Evolutionary conservation across 1,139 yeast genomes (phyloP).

Genomic region (Candida smagusa): DNA sequence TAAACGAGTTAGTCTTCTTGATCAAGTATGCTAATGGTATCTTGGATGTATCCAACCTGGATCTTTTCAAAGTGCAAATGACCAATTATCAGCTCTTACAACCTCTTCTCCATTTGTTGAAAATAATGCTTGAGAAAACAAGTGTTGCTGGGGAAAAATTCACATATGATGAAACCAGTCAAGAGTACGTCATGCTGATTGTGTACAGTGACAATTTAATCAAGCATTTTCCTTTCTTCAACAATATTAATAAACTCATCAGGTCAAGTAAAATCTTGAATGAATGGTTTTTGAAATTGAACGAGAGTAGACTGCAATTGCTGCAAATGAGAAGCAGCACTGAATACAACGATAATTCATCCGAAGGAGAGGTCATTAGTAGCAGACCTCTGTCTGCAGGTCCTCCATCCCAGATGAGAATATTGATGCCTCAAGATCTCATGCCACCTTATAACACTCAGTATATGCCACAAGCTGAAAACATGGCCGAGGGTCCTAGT

Average conservation of each 20-base stretch:
- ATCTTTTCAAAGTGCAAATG: conserved; percentile 28
- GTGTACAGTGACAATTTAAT: conserved; percentile 24
- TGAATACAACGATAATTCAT: background rate
- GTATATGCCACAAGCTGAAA: background rate
- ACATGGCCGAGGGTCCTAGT: background rate
- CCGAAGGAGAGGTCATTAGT: background rate
- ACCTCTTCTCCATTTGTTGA: conserved; percentile 33
- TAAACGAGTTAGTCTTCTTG: conserved; percentile 22
- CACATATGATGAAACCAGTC: conserved; percentile 1
- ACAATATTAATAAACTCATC: conserved; percentile 28
- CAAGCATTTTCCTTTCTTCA: conserved; percentile 28
- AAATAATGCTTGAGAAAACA: conserved; percentile 21
- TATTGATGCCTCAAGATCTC: too few relatives aligned
- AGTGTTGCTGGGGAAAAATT: background rate
- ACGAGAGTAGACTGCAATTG: conserved; percentile 14
- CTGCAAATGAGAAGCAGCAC: background rate
- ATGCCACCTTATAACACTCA: too few relatives aligned
- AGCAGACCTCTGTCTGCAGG: background rate
- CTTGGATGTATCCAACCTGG: conserved; percentile 21
- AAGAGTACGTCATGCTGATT: conserved; percentile 10
- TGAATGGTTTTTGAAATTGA: conserved; percentile 27
- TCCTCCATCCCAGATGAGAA: background rate
- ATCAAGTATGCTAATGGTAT: conserved; percentile 20
- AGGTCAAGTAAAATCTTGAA: conserved; percentile 23
- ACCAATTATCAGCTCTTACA: conserved; percentile 35